Percentiles rank a stretch among this genome's conserved stretches.
Evolutionary conservation across 208 protist genomes (phyloP).

Genomic region (Wallacemonas sp.): DNA sequence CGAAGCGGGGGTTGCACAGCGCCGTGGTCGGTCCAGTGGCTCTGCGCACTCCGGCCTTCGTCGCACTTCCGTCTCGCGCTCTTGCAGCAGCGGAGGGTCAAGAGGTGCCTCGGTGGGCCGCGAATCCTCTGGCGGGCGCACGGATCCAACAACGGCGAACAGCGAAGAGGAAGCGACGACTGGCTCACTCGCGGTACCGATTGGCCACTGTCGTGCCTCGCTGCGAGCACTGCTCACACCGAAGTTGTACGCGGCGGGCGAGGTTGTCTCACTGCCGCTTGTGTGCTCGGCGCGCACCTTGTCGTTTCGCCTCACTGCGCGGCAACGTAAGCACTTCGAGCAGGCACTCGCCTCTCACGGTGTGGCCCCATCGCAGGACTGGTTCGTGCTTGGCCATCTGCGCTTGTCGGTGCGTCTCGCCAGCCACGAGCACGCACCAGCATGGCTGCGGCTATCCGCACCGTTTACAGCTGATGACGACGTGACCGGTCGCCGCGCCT

Average conservation of each 20-base stretch:
- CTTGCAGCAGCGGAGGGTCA: not conserved
- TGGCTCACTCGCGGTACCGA: not conserved
- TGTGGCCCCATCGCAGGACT: not conserved
- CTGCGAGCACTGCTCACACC: constrained; percentile 20
- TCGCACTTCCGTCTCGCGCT: not conserved
- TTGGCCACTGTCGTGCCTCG: not conserved
- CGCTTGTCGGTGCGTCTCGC: constrained; percentile 29
- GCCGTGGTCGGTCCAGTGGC: not conserved
- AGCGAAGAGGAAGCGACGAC: not conserved
- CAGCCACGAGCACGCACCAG: constrained; percentile 19
- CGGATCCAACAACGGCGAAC: not conserved
- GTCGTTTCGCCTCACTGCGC: not conserved
- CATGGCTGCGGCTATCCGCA: constrained; percentile 25
- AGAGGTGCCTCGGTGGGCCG: not conserved
- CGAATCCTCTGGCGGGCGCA: not conserved
- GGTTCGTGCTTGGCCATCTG: constrained; percentile 20
- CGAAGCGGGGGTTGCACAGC: not conserved
- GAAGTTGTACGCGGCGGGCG: constrained; percentile 23
- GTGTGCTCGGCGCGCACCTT: constrained; percentile 15
- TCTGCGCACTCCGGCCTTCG: not conserved
- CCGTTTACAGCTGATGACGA: not conserved
- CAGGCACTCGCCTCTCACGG: not conserved
- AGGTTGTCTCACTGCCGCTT: constrained; percentile 37
- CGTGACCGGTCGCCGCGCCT: constrained; percentile 1
- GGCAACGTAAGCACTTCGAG: constrained; percentile 12